Evolutionary conservation across 139 green algal genomes (phyloP), one percentile per base, ranked within the genome.

Genomic region (Closterium sp.): DNA sequence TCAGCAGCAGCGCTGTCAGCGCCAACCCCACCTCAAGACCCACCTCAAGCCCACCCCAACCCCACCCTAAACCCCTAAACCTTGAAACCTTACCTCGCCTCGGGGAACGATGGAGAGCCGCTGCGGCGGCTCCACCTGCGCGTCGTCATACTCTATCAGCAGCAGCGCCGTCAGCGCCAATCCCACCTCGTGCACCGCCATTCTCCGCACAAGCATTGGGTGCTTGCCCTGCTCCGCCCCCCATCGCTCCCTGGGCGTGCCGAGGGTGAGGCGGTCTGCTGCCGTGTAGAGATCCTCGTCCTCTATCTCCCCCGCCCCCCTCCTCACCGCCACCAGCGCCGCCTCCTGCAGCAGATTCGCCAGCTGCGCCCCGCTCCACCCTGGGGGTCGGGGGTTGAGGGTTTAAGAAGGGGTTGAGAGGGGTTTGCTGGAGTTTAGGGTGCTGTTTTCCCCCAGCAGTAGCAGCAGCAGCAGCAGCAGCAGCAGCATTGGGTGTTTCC

Each of bases 321-420:
- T 32, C 50, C 97, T 94, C 45, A 98, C 95, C 50, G 97, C 96
- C 73, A 94, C 93, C 90, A 99, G 91, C 28, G 97, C 97, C n/a
- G 96, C 96, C 96, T 99, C 98, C 93, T 99, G 99, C 84, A 99
- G 94, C 85, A 99, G 96, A 95, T 99, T 98, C 88, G 95, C 97
- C 88, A 99, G 96, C 95, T 99, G 97, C 3, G 98, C 98, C 34
- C 97, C 97, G 93, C 88, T 91, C 42, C 42, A 91, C 21, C 88
- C 88, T 91, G 50, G 62, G n/a, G n/a, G n/a, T n/a, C n/a, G n/a
- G n/a, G n/a, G n/a, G n/a, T n/a, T 73, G 17, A 3, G 50, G 50
- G 50, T 2, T 21, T 24, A 73, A 73, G 50, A 11, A 73, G 38
- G 38, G 38, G 38, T 45, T 45, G 2, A 0, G 13, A 27, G 50